Evolutionary conservation across 768 basidiomycete genomes (phyloP).

Genomic region (Xerocomellus dryophilus): DNA sequence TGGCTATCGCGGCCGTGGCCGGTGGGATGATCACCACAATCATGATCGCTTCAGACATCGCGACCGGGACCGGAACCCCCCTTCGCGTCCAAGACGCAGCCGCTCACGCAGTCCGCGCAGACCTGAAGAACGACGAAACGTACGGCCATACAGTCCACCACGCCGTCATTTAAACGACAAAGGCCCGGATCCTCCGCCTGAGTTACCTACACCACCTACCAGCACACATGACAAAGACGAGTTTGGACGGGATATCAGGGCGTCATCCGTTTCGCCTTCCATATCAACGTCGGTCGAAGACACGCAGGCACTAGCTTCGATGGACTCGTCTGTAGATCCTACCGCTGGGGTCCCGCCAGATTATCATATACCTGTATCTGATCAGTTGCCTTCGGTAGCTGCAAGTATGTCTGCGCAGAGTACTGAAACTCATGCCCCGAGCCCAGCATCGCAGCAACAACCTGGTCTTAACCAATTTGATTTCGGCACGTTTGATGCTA

Average conservation of each 20-base stretch:
- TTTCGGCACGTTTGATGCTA: constrained; percentile 68
- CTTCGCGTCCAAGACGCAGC: constrained; percentile 52
- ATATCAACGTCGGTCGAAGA: constrained; percentile 27
- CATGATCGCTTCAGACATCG: constrained; percentile 42
- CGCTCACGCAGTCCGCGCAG: constrained; percentile 77
- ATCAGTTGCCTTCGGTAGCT: constrained; percentile 44
- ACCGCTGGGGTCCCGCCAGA: constrained; percentile 43
- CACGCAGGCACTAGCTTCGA: constrained; percentile 29
- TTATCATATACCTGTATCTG: constrained; percentile 46
- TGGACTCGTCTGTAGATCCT: constrained; percentile 40
- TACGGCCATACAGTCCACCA: constrained; percentile 61
- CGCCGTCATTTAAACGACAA: constrained; percentile 39
- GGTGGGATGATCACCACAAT: constrained; percentile 59
- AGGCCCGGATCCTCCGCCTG: constrained; percentile 27
- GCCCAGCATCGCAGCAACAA: constrained; percentile 40
- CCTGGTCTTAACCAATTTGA: constrained; percentile 68
- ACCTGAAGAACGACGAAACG: constrained; percentile 47
- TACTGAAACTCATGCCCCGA: constrained; percentile 29
- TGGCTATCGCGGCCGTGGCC: constrained; percentile 58
- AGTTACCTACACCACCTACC: constrained; percentile 22
- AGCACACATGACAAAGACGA: constrained; percentile 65
- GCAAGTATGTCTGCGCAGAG: constrained; percentile 55
- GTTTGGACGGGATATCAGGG: constrained; percentile 79
- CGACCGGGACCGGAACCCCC: constrained; percentile 39
- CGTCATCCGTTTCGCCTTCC: constrained; percentile 41